phyloP scores from a whole-genome alignment of 164 flowering plant genomes.

The Macadamia integrifolia region DNA sequence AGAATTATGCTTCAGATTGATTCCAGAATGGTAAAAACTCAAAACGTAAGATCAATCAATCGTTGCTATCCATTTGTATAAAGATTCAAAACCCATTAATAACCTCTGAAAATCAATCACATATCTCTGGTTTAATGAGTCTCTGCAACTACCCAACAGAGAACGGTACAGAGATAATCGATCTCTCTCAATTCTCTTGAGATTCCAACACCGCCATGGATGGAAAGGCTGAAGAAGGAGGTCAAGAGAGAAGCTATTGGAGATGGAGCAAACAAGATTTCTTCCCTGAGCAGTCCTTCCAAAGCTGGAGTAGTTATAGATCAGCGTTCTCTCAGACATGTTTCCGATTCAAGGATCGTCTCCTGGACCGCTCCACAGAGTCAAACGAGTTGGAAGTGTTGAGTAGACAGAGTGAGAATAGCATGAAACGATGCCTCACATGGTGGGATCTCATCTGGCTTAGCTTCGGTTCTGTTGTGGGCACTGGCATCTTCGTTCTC shows the following conservation, averaged over 20 bases:
- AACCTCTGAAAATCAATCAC: no score
- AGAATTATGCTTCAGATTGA: no score
- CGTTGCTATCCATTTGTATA: no score
- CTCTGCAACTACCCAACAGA: no score
- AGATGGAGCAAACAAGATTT: conserved; percentile 67
- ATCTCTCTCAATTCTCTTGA: no score
- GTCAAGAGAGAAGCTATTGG: conserved; percentile 39
- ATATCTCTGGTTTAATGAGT: no score
- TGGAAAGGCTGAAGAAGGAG: not conserved
- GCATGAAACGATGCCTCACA: conserved; percentile 53
- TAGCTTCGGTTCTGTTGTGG: conserved; percentile 77
- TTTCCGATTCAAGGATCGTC: conserved; percentile 57
- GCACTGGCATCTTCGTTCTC: conserved; percentile 76
- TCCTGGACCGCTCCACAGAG: conserved; percentile 58
- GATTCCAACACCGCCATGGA: no score
- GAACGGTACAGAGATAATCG: no score
- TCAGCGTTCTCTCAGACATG: conserved; percentile 47
- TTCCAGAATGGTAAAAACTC: no score
- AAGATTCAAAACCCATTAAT: no score
- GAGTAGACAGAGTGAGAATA: conserved; percentile 41
- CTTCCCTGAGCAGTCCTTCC: conserved; percentile 72
- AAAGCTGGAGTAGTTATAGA: conserved; percentile 37
- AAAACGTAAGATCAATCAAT: no score
- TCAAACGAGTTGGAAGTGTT: conserved; percentile 41
- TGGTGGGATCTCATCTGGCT: conserved; percentile 92